Evolutionary conservation across 345 rosid species (phyloP), one percentile per base, ranked within the genome.

Genomic region (Hirschfeldia incana): DNA sequence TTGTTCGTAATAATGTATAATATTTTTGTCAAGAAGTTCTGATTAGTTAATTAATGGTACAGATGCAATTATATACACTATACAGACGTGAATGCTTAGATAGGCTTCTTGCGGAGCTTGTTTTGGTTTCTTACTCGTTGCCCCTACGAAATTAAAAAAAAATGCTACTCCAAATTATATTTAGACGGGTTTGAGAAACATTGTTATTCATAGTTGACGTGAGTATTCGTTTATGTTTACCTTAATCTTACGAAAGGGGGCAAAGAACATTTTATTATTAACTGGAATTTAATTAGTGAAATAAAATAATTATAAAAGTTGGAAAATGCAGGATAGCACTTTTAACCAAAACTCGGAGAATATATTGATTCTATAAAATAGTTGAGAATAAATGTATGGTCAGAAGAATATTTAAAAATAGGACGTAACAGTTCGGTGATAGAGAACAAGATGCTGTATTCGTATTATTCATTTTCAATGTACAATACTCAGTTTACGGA

Each of bases 281-380:
- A 13, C 34, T 8, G 15, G 3, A 39, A 11, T 15, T 17, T 2
- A 49, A 3, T 73, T 26, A 32, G 36, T 12, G 51, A 62, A 10
- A 10, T 29, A 42, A 3, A 37, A 17, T 9, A 9, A 27, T 1
- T 17, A 1, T 10, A 17, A 65, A 75, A 74, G 39, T 15, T 37
- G 66, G 66, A 36, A 55, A 36, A 75, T 65, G 55, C 36, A 64
- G 13, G 51, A 62, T 29, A 53, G 36, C 12, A 34, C 53, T 65
- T 36, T 65, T 74, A 21, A n/a, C 37, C 33, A 16, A 65, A 66
- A 36, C 21, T 57, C 3, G 59, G 66, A 57, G 73, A 67, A 68
- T 76, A 76, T 59, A 67, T 58, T 49, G 55, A 49, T 67, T 76
- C 34, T 59, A 2, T 0, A 17, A 28, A 39, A 58, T 37, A 10